Conservation (phyloP, 345 rosid species). For the Aegle marmelos region DNA sequence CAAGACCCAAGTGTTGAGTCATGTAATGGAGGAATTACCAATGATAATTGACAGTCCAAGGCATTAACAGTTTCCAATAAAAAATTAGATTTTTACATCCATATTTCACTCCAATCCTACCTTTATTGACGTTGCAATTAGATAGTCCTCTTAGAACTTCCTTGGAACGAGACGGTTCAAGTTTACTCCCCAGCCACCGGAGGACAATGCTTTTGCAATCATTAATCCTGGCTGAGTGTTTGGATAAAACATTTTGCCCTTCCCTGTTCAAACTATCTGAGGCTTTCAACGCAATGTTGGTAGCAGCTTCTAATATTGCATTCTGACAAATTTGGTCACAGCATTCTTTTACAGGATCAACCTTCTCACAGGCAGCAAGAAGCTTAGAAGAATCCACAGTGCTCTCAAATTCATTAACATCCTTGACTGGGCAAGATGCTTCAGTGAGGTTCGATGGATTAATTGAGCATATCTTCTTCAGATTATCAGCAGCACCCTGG, state of each 20-base stretch:
- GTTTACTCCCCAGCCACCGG: slow-evolving; percentile 88
- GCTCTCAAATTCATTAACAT: slow-evolving; percentile 65
- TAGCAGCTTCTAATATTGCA: slow-evolving; percentile 84
- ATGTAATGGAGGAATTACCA: not conserved
- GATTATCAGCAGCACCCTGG: slow-evolving; percentile 63
- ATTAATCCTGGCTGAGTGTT: slow-evolving; percentile 53
- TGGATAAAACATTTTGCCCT: slow-evolving; percentile 39
- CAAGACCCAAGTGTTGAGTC: too few relatives aligned
- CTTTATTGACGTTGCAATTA: slow-evolving; percentile 82
- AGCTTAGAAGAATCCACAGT: slow-evolving; percentile 65
- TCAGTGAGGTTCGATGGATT: slow-evolving; percentile 73
- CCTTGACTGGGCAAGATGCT: slow-evolving; percentile 79
- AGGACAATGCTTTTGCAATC: slow-evolving; percentile 73
- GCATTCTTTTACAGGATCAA: slow-evolving; percentile 91
- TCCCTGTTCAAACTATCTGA: slow-evolving; percentile 38
- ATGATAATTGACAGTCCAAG: not conserved
- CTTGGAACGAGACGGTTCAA: slow-evolving; percentile 58
- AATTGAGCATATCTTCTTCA: slow-evolving; percentile 55
- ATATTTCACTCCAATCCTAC: slow-evolving; percentile 33
- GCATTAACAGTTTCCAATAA: not conserved
- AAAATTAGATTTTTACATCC: not conserved
- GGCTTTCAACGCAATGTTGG: slow-evolving; percentile 54
- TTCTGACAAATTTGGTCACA: slow-evolving; percentile 76
- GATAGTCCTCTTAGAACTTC: slow-evolving; percentile 80
- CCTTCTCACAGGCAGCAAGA: slow-evolving; percentile 68